Base-by-base conservation (phyloP, 805 yeast genomes). In the Metschnikowia similis region DNA sequence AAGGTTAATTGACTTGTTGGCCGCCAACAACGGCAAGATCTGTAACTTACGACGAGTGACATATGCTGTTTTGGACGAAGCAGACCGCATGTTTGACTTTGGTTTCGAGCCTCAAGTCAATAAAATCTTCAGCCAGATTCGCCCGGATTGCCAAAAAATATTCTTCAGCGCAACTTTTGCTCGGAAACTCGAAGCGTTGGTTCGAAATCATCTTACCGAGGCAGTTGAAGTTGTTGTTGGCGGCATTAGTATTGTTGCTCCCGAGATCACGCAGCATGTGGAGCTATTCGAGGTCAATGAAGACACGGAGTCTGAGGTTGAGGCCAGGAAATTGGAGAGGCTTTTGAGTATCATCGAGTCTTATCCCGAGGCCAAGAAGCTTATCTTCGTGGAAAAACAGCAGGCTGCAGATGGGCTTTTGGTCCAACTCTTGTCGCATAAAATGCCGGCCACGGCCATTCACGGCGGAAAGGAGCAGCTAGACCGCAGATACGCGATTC, bases 51-150 rank as follows among this genome's bases (percentile, higher is more conserved):
- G 73, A 29, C 70, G 91, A 39, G 82, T 87, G 6, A 84, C 96
- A 0, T 89, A 84, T 65, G 75, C 89, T n/a, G 95, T 91, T 0
- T 70, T 94, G 51, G 99, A 94, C 64, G 99, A 94, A 63, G 97
- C 98, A 1, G 99, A 94, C 66, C 71, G 99, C 55, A 84, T 94
- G 87, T 92, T 92, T 70, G 99, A 94, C 65, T 73, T 94, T 79
- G 99, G 99, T 1, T 94, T 94, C 68, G 98, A 89, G 59, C 98
- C 99, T 0, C 99, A 94, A 63, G 89, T 94, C 4, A 82, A 80
- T 57, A 88, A 89, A 59, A 85, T 94, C 21, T 74, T 90, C 62
- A 74, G 79, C 13, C 85, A 86, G 35, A 76, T 89, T 2, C 74
- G 97, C 44, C 94, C 94, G 0, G 97, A 91, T 62, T 74, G 86